Evolutionary conservation across 192 early-diverging fungal species (phyloP), one percentile per base, ranked within the genome.

Genomic region (Backusella parvicylindrica): DNA sequence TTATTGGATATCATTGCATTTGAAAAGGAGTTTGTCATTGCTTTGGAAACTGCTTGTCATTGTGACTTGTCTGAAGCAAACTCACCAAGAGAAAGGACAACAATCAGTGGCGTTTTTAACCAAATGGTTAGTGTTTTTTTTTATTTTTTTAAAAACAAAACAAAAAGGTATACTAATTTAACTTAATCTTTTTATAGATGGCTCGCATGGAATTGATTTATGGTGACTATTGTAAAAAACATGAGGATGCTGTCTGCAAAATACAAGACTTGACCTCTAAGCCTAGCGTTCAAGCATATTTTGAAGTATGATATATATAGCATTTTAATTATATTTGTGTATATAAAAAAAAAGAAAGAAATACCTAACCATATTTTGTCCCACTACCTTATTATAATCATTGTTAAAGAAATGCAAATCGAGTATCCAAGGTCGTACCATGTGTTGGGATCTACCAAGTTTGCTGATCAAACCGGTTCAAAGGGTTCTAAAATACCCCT

Each of bases 401-500:
- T 84, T 77, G 30, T 26, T 26, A 63, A 83, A 94, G 82, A 83
- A 89, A 43, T 90, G 89, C 63, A 86, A 86, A 78, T 75, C 81
- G 38, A 71, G 89, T 71, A 84, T 91, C 26, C 84, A 91, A 64
- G 93, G 90, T 13, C 80, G 84, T 71, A 96, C 96, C 1, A 89
- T 86, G 31, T 93, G 93, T 70, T 99, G 97, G 97, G 97, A 99
- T 83, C 84, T 99, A 73, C 86, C 92, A 0, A 92, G 91, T 74
- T 80, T 99, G 76, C 83, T 99, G 5, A 95, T 99, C 82, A 99
- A 99, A 78, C 97, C 97, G 15, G 96, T 99, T 56, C 97, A 99
- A 81, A 88, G 97, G 30, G 92, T 99, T 18, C 82, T 99, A 26
- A 96, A 97, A 81, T 97, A 97, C 78, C 97, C 97, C 1, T 83